These are phyloP conservation scores for Aspergillus sclerotioniger DNA, from an alignment of 495 filamentous ascomycete species.

Conservation along the genomic window DNA sequence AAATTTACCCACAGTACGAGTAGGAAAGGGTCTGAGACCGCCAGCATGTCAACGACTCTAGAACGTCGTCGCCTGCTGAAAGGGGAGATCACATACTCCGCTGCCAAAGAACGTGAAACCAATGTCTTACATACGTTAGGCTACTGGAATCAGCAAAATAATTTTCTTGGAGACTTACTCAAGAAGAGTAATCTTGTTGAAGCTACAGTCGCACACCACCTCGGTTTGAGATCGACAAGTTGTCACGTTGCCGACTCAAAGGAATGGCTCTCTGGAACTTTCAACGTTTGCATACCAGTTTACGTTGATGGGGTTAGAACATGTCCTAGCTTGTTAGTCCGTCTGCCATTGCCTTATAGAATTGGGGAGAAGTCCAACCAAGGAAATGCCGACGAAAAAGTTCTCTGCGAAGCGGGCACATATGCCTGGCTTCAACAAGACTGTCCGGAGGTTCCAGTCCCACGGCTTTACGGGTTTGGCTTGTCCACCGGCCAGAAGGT, in stretches of 20 bases:
- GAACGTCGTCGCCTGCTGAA: slow-evolving; percentile 4
- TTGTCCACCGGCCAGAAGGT: slow-evolving; percentile 26
- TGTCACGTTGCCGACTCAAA: slow-evolving; percentile 20
- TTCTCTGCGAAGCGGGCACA: too few relatives aligned
- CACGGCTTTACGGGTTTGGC: slow-evolving; percentile 21
- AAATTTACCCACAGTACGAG: too few relatives aligned
- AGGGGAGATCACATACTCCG: slow-evolving; percentile 6
- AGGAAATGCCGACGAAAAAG: neutral
- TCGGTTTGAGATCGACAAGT: slow-evolving; percentile 11
- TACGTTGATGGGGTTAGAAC: slow-evolving; percentile 10
- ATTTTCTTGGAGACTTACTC: neutral
- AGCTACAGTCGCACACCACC: slow-evolving; percentile 25
- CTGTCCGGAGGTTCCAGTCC: too few relatives aligned
- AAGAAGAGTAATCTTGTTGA: slow-evolving; percentile 3
- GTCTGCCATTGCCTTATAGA: slow-evolving; percentile 34
- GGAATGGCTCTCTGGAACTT: slow-evolving; percentile 32
- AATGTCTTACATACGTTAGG: slow-evolving; percentile 4
- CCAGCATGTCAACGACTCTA: neutral
- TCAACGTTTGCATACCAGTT: slow-evolving; percentile 34
- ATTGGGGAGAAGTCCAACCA: slow-evolving; percentile 28
- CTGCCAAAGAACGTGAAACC: slow-evolving; percentile 3
- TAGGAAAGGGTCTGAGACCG: too few relatives aligned
- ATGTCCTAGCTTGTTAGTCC: slow-evolving; percentile 14
- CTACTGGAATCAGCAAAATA: neutral
- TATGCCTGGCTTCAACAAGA: too few relatives aligned